Percentiles rank a stretch among this genome's conserved stretches.
Evolutionary conservation across 139 green algal species (phyloP).

Genomic region (Chlorella sp.): DNA sequence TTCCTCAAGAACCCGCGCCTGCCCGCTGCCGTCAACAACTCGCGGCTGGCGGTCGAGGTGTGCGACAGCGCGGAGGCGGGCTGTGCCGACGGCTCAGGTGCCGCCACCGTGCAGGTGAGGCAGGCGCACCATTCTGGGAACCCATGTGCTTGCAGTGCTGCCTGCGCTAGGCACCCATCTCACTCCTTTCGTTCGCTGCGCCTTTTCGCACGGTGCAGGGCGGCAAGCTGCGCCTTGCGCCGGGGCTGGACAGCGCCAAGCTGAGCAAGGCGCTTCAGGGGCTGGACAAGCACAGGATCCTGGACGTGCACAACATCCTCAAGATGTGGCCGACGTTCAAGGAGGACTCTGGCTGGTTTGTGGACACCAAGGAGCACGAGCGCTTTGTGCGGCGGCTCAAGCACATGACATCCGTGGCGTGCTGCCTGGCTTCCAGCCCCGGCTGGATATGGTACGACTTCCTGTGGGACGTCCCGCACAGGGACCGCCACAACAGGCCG

Average conservation of each 20-base stretch:
- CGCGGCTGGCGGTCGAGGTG: conserved; percentile 16
- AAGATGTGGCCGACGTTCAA: conserved; percentile 9
- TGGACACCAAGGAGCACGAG: conserved; percentile 6
- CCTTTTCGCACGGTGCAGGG: conserved; percentile 3
- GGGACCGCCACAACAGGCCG: conserved; percentile 1
- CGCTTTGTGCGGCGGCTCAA: conserved; percentile 52
- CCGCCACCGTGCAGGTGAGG: too few relatives aligned
- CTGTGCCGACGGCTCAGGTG: conserved; percentile 14
- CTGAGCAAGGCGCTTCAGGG: conserved; percentile 15
- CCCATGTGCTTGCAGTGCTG: not conserved
- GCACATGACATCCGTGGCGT: conserved; percentile 63
- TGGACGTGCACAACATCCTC: conserved; percentile 3
- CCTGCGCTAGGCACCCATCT: too few relatives aligned
- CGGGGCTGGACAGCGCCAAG: conserved; percentile 4
- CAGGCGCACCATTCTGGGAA: too few relatives aligned
- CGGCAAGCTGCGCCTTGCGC: conserved; percentile 7
- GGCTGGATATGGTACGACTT: conserved; percentile 66
- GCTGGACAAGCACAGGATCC: conserved; percentile 7
- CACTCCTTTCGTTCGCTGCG: too few relatives aligned
- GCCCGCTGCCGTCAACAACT: conserved; percentile 16
- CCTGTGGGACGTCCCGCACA: conserved; percentile 46
- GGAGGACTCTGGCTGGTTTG: not conserved
- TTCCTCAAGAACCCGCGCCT: conserved; percentile 42
- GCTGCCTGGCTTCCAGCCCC: conserved; percentile 56
- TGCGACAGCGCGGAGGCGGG: conserved; percentile 10